Conservation (phyloP, 768 basidiomycete species). For the Russula brevipes region DNA sequence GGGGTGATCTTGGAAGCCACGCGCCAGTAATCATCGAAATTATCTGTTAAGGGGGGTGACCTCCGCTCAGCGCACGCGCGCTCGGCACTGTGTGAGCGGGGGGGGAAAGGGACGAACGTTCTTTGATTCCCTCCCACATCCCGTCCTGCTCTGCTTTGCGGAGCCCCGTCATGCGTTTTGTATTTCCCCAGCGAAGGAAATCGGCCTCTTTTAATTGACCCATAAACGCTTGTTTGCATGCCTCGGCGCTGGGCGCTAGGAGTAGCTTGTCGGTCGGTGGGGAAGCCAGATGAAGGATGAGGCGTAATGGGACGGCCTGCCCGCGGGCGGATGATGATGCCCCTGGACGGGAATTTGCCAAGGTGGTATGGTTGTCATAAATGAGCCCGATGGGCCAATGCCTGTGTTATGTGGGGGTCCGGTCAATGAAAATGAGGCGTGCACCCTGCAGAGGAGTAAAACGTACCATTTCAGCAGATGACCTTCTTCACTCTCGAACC, state of each 20-base stretch:
- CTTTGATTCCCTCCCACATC: conserved; percentile 94
- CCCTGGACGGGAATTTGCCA: conserved; percentile 46
- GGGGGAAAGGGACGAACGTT: conserved; percentile 56
- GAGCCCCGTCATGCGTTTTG: conserved; percentile 86
- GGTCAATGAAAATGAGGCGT: neutral
- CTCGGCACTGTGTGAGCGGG: too few species aligned
- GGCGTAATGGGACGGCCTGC: conserved; percentile 56
- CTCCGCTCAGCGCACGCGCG: too few species aligned
- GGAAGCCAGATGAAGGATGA: conserved; percentile 81
- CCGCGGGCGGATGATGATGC: conserved; percentile 39
- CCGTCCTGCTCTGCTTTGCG: conserved; percentile 91
- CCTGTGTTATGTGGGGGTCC: conserved; percentile 43
- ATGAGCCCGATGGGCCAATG: conserved; percentile 97
- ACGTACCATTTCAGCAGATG: conserved; percentile 77
- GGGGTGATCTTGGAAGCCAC: conserved; percentile 93
- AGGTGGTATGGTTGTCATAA: conserved; percentile 78
- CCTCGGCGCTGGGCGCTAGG: conserved; percentile 71
- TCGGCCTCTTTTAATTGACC: conserved; percentile 95
- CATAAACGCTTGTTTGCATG: conserved; percentile 93
- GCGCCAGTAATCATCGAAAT: conserved; percentile 93
- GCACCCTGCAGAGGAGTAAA: neutral
- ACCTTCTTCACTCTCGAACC: conserved; percentile 91
- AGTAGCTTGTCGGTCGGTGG: conserved; percentile 85
- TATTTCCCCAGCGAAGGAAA: conserved; percentile 95
- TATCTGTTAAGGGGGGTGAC: conserved; percentile 51